Evolutionary conservation across 2,329 filamentous ascomycete species (phyloP), one percentile per base, ranked within the genome.

Genomic region (Purpureocillium lavendulum): DNA sequence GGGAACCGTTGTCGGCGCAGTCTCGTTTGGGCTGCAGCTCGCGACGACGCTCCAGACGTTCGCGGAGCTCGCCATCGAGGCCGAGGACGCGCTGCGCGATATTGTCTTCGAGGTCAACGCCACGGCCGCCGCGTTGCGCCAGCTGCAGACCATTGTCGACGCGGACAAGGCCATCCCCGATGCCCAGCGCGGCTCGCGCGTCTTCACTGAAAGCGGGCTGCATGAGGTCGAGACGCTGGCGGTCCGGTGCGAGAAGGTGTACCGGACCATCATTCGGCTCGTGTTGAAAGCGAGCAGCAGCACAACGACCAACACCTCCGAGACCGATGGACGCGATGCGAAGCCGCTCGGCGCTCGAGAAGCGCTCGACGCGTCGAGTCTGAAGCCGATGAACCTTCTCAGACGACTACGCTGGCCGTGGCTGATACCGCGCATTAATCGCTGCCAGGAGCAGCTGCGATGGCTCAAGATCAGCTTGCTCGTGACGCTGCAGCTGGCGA

Each of bases 101-200:
- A 40, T 36, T 18, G 33, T 40, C 2, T 40, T 40, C 16, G 39
- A 40, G 3, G 34, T 40, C 3, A 40, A 40, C 14, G 39, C 39
- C 29, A 40, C 39, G 13, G 17, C 13, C 15, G 13, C 30, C 6
- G 30, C 30, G 5, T 12, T 32, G 6, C 26, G 33, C 14, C 38
- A 39, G 32, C 32, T 39, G n/a, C 38, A 39, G 30, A 13, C 32
- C 18, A 39, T 39, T 14, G 17, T 39, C 31, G 38, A 35, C 32
- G 24, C 18, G 3, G 38, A 39, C 16, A 29, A 21, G 11, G 21
- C 21, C 21, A 26, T 26, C 21, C 21, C 21, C 21, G 21, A 26
- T 26, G 21, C 21, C 21, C 6, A 5, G 10, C 6, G 6, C 21
- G 10, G 21, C 6, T 26, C 21, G 6, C 21, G 21, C 21, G 21